A percentile compares a stretch with the other conserved stretches of the same genome.
phyloP scores from a whole-genome alignment of 108 stramenopile species.

The Cyclotella sp. region DNA sequence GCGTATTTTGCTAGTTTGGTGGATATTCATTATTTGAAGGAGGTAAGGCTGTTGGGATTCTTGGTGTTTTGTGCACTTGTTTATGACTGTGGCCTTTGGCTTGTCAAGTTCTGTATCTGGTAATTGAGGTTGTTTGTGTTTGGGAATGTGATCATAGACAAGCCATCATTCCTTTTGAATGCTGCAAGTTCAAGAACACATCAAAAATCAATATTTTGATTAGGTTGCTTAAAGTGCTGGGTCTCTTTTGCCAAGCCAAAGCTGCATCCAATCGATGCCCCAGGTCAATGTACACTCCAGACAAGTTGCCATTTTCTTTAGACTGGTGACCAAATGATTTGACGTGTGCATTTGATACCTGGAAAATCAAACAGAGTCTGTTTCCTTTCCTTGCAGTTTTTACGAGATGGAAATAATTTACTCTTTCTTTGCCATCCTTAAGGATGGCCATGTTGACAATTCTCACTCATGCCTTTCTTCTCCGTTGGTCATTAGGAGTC shows the following conservation, averaged over 20 bases:
- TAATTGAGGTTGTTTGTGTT: not conserved
- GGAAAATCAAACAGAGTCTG: conserved; percentile 36
- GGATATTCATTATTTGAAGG: conserved; percentile 73
- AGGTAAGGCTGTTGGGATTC: conserved; percentile 47
- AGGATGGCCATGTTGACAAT: too few relatives aligned
- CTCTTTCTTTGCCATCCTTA: conserved; percentile 57
- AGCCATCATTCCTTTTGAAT: too few relatives aligned
- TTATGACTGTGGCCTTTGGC: not conserved
- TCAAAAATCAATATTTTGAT: too few relatives aligned
- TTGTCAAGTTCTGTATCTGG: not conserved
- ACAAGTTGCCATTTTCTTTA: not conserved
- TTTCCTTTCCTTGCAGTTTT: conserved; percentile 31
- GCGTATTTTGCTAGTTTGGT: conserved; percentile 77
- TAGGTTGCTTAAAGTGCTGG: not conserved
- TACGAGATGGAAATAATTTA: conserved; percentile 18
- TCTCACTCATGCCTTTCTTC: too few relatives aligned
- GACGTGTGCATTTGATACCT: conserved; percentile 47
- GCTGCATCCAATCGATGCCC: not conserved
- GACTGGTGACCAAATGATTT: conserved; percentile 4
- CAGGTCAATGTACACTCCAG: conserved; percentile 56
- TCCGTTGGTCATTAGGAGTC: conserved; percentile 43
- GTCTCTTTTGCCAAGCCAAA: not conserved
- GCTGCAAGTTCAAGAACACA: too few relatives aligned
- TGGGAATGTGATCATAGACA: too few relatives aligned
- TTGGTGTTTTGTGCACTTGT: conserved; percentile 2